Base-by-base conservation (phyloP, 768 basidiomycete genomes). In the Serpula lacrymans region DNA sequence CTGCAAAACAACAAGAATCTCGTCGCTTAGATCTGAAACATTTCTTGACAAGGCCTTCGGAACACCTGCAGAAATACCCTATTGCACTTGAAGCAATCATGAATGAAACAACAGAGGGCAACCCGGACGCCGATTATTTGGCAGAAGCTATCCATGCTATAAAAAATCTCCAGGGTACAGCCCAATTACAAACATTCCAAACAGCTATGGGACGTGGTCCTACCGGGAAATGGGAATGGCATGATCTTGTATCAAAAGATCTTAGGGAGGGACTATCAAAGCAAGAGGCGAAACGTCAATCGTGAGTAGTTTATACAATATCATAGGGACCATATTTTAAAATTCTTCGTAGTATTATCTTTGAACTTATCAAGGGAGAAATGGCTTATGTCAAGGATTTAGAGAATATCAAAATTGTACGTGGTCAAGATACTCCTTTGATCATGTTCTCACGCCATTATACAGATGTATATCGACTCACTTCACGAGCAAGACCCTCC, bases 351-450 rank as follows among this genome's bases (percentile, higher is more conserved):
- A 92, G 90, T 31, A 82, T 92, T 53, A 92, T 95, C 37, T 96
- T 94, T 54, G 92, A 96, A 67, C 62, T 95, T 46, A 95, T 96
- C 61, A 89, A 95, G 61, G 88, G 88, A 48, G 92, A 96, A 61
- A 95, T 95, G 90, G 80, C 82, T 20, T 96, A 94, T 55, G 92
- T 95, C 20, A 88, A 83, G 51, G 92, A 96, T 69, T 63, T 96
- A 43, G 88, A 92, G 62, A 86, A 83, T 41, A 84, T 96, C 32
- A 83, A 86, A 45, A 70, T 69, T 46, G 91, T 92, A 52, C 9
- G 79, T 55, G 8, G 20, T 26, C 45, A 6, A 5, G 16, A 9
- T 13, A 21, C 28, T 16, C 12, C n/a, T 30, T 23, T 1, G n/a
- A n/a, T n/a, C 24, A 26, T 20, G 11, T 47, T 40, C 28, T 6